phyloP scores from a whole-genome alignment of 371 early-diverging fungal genomes.

The Catenaria anguillulae region DNA sequence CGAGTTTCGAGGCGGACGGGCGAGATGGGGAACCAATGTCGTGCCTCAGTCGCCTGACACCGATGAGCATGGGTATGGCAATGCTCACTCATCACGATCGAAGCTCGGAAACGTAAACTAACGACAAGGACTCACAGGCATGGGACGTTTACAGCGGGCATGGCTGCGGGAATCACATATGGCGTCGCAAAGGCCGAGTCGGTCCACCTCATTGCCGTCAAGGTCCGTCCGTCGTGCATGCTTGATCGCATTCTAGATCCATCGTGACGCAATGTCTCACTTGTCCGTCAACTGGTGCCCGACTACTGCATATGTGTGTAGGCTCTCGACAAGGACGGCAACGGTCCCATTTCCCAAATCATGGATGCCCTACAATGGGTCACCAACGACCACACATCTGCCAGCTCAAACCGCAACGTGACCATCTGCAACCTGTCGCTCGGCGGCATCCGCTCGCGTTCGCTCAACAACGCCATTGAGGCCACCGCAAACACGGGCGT shows the following conservation, averaged over 20 bases:
- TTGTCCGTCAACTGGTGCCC: too few relatives aligned
- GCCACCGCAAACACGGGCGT: neutral
- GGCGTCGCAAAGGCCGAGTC: conserved; percentile 57
- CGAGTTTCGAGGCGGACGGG: conserved; percentile 56
- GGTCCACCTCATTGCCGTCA: conserved; percentile 52
- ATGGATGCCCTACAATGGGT: neutral
- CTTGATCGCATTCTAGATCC: too few relatives aligned
- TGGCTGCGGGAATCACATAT: conserved; percentile 39
- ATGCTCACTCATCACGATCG: too few relatives aligned
- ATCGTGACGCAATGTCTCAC: too few relatives aligned
- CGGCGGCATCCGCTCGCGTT: conserved; percentile 1
- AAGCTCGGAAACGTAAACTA: too few relatives aligned
- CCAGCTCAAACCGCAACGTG: too few relatives aligned
- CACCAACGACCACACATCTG: neutral
- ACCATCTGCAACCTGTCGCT: conserved; percentile 3
- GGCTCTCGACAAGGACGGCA: conserved; percentile 6
- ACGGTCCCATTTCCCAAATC: conserved; percentile 6
- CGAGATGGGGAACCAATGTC: conserved; percentile 43
- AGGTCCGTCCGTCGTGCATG: too few relatives aligned
- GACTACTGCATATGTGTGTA: too few relatives aligned
- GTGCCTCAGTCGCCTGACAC: too few relatives aligned
- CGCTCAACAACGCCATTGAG: conserved; percentile 3
- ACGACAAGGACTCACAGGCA: conserved; percentile 23
- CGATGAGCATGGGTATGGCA: too few relatives aligned
- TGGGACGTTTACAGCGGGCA: conserved; percentile 48